Base-by-base conservation (phyloP, 139 green algal genomes). In the Chara braunii region DNA sequence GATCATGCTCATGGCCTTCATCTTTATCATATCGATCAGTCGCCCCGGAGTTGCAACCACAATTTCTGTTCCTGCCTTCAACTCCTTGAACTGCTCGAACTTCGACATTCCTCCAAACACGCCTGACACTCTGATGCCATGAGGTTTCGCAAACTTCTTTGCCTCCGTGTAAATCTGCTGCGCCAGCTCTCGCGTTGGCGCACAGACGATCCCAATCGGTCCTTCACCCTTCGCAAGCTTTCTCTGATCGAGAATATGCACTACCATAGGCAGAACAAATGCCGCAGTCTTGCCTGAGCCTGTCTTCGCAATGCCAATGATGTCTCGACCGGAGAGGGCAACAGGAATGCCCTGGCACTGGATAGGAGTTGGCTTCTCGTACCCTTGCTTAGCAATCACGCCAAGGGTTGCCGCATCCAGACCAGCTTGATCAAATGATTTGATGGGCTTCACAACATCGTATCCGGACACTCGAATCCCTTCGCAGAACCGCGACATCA, bases 271-370 rank as follows among this genome's bases (percentile, higher is more conserved):
- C 54, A 98, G 79, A 58, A 97, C 85, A 68, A 95, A 99, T 1
- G 88, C 91, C 5, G 95, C 77, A 5, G 93, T 99, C 86, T 99
- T 98, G 70, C 93, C 93, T 43, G 66, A 87, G 51, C 93, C 94
- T 3, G 94, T 98, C 80, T 98, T 97, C 51, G 93, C 93, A 64
- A 99, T 90, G 64, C 87, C 94, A 30, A 99, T 95, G 80, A 88
- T 93, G 84, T 99, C 94, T 8, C 93, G 81, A 23, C 93, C 93
- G 7, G 59, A 79, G 88, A 99, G 96, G 70, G 96, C 94, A 66
- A 92, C 82, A 0, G 93, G 93, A 84, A 97, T 79, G 8, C 87
- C 88, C 64, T 96, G 90, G 9, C 85, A 73, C 78, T 98, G 92
- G 60, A 99, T 97, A 14, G 90, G 80, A 72, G 95, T 88, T 0